Percentiles rank a stretch among this genome's conserved stretches.
Conservation (phyloP, 2,329 filamentous ascomycete genomes). For the Clonostachys sp. region DNA sequence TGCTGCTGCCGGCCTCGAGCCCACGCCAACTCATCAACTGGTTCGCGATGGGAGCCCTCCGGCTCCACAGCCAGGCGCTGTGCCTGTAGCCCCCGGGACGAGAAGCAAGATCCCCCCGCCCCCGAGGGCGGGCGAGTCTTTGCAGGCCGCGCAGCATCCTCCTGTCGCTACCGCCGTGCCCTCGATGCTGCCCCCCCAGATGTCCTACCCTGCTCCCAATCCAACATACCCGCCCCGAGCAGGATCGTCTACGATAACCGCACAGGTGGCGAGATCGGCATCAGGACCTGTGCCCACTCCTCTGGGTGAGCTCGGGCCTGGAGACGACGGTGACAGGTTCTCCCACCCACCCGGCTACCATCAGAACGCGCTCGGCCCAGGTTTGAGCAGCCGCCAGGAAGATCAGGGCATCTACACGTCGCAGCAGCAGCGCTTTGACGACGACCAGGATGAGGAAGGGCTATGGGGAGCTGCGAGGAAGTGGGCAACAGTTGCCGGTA, state of each 20-base stretch:
- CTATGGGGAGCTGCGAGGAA: slow-evolving; percentile 54
- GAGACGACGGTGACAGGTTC: slow-evolving; percentile 17
- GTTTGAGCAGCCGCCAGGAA: slow-evolving; percentile 24
- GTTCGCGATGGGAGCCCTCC: slow-evolving; percentile 32
- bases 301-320: not conserved
- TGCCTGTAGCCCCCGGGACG: slow-evolving; percentile 33
- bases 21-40: slow-evolving; percentile 30
- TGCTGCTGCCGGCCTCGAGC: slow-evolving; percentile 22
- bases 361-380: slow-evolving; percentile 34
- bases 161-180: slow-evolving; percentile 17
- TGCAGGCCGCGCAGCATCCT: slow-evolving; percentile 29
- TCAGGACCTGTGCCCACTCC: not conserved
- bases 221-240: slow-evolving; percentile 26
- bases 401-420: slow-evolving; percentile 7
- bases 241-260: slow-evolving; percentile 30
- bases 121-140: slow-evolving; percentile 43
- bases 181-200: slow-evolving; percentile 38
- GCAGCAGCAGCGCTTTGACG: slow-evolving; percentile 2
- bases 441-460: slow-evolving; percentile 30
- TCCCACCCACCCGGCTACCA: slow-evolving; percentile 52
- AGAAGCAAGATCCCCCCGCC: slow-evolving; percentile 37
- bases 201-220: slow-evolving; percentile 44
- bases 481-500: slow-evolving; percentile 51
- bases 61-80: slow-evolving; percentile 52
- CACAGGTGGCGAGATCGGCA: not conserved